Base-by-base conservation (phyloP, 768 basidiomycete species). In the Lentinula detonsa region DNA sequence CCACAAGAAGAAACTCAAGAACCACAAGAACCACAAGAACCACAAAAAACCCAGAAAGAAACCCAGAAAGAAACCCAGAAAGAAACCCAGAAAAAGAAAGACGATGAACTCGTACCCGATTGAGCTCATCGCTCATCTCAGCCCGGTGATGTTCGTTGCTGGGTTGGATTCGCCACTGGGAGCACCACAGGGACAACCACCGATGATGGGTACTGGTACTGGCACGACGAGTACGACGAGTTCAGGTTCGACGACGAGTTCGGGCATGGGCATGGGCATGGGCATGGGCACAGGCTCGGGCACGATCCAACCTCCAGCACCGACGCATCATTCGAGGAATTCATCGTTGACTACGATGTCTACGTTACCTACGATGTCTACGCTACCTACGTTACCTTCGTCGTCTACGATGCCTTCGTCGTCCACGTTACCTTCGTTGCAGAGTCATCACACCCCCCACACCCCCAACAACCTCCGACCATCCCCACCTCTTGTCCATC, bases 141-240 rank as follows among this genome's bases (percentile, higher is more conserved):
- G 85, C 18, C 96, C 96, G 13, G 86, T 98, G 42, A 91, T 98
- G 91, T 96, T 97, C 70, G 90, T 95, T 18, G 93, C 93, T 28
- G 95, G 95, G 2, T 82, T 97, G 49, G 86, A 86, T 43, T 0
- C 2, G 4, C 28, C 28, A 28, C 28, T 3, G 28, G 28, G 28
- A 3, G 1, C 28, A 28, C 28, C 28, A 28, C 28, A 0, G 28
- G 28, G 28, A 28, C 28, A 28, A 28, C 28, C 28, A 28, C 28
- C 28, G 28, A 28, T 28, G 28, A 28, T 28, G 28, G 28, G 28
- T 28, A 28, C 28, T 3, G 28, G 28, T 28, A 28, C 28, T 28
- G 28, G 28, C 4, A 28, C 28, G 0, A 28, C 28, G 1, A 3
- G 28, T 0, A 28, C 28, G 28, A 63, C 66, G 6, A 72, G 69